A percentile compares a stretch with the other conserved stretches of the same genome.
Conservation (phyloP, 257 asterid species). For the Schizonepeta tenuifolia region DNA sequence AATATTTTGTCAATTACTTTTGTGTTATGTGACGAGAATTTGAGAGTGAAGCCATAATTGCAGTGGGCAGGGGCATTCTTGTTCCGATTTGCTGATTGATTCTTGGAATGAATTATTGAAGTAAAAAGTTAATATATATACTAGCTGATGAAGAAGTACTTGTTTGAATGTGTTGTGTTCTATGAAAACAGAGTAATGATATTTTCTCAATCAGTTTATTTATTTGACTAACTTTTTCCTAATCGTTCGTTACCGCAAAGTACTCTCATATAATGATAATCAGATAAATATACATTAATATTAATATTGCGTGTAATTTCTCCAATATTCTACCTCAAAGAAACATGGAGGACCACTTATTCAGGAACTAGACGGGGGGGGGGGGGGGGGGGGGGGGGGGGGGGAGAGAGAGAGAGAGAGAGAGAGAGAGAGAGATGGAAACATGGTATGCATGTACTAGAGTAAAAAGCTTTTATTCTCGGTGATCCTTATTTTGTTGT, state of each 20-base stretch:
- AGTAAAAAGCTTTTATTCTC: background rate
- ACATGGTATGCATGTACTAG: background rate
- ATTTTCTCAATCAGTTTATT: background rate
- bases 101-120: background rate
- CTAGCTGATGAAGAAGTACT: background rate
- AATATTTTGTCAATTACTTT: background rate
- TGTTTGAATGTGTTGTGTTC: background rate
- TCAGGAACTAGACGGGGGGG: background rate
- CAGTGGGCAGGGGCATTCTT: background rate
- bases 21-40: slow-evolving; percentile 5
- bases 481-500: background rate
- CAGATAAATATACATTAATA: no score
- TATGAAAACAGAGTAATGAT: background rate
- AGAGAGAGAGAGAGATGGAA: background rate
- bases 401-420: background rate
- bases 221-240: background rate
- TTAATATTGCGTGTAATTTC: background rate
- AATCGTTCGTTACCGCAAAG: background rate
- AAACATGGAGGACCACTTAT: slow-evolving; percentile 1
- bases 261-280: no score
- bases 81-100: slow-evolving; percentile 14
- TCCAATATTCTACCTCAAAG: background rate
- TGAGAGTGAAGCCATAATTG: background rate
- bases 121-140: background rate
- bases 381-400: no score